Evolutionary conservation across 1,284 basidiomycete genomes (phyloP).

Genomic region (Ustilago esculenta): DNA sequence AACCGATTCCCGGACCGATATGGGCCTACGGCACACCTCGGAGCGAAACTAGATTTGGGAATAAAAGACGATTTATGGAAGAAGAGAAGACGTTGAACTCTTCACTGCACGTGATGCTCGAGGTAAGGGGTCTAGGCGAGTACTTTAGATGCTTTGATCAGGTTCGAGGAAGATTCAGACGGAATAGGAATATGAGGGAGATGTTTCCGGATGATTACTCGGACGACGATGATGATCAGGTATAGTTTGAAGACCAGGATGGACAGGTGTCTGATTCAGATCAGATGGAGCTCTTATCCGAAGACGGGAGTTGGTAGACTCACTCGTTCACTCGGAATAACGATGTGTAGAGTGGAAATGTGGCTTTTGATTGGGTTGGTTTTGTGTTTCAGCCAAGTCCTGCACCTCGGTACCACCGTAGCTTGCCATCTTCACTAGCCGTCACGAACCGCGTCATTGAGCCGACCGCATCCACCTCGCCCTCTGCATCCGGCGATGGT

Average conservation of each 20-base stretch:
- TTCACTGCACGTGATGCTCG: conserved; percentile 14
- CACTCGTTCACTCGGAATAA: too few relatives aligned
- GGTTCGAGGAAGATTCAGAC: conserved; percentile 6
- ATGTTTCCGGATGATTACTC: conserved; percentile 47
- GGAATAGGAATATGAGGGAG: conserved; percentile 5
- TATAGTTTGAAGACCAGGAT: too few relatives aligned
- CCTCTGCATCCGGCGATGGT: neutral
- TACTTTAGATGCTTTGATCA: conserved; percentile 47
- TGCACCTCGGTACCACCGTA: conserved; percentile 44
- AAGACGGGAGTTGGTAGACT: conserved; percentile 25
- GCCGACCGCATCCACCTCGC: neutral
- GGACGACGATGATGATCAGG: conserved; percentile 17
- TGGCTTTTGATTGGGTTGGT: too few relatives aligned
- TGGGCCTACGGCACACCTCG: conserved; percentile 34
- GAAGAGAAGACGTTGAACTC: conserved; percentile 4
- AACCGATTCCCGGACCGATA: conserved; percentile 11
- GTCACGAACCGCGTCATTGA: conserved; percentile 40
- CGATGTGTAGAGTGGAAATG: too few relatives aligned
- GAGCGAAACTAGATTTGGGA: neutral
- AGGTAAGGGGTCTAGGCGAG: conserved; percentile 18
- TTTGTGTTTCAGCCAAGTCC: conserved; percentile 20
- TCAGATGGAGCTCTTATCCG: conserved; percentile 6
- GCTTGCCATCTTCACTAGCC: conserved; percentile 33
- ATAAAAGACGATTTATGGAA: neutral
- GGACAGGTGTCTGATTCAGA: too few relatives aligned